Evolutionary conservation across 129 eudicot species (phyloP).

Genomic region (Solidago caesia): DNA sequence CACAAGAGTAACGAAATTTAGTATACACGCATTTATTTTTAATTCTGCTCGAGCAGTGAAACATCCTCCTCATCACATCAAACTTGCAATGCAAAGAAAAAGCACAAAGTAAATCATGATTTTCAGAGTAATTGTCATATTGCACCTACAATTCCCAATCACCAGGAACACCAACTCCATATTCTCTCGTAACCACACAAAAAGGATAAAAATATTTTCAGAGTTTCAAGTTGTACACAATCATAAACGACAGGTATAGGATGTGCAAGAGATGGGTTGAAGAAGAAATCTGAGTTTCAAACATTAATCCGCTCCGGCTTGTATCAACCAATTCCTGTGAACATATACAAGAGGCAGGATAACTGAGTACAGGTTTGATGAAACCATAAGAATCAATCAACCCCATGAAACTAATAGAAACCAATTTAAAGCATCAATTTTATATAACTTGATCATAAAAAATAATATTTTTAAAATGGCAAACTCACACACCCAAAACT

Average conservation of each 20-base stretch:
- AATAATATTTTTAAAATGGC: no score
- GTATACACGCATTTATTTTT: no score
- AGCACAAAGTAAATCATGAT: background rate
- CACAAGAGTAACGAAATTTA: no score
- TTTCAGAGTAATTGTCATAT: background rate
- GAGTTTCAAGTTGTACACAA: constrained; percentile 11
- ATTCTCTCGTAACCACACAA: constrained; percentile 4
- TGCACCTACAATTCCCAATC: background rate
- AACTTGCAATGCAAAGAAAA: background rate
- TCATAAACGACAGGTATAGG: background rate
- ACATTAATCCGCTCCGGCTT: constrained; percentile 12
- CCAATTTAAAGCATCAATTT: background rate
- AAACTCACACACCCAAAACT: no score
- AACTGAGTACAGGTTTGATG: background rate
- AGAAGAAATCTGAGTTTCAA: constrained; percentile 12
- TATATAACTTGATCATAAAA: background rate
- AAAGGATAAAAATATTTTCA: background rate
- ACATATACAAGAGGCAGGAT: constrained; percentile 12
- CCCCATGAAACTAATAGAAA: background rate
- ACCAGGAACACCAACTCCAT: background rate
- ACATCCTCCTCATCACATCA: background rate
- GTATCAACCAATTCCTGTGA: constrained; percentile 20
- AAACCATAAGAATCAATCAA: constrained; percentile 3
- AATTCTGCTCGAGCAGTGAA: no score
- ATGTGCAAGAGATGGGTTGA: constrained; percentile 6